phyloP scores from a whole-genome alignment of 257 asterid species.

The Hygrophila difformis region DNA sequence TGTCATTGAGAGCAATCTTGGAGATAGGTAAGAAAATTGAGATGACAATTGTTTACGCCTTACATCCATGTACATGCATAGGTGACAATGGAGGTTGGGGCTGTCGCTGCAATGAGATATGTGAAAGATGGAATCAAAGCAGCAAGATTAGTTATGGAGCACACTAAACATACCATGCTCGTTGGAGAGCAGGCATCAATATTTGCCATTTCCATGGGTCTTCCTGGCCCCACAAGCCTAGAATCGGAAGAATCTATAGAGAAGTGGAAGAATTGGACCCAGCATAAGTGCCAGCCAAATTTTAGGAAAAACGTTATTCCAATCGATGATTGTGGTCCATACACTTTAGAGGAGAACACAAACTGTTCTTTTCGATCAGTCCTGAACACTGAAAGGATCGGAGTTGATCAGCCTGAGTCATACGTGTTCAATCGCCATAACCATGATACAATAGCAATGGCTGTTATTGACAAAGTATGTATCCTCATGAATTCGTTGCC shows the following conservation, averaged over 20 bases:
- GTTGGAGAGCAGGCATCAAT: slow-evolving; percentile 89
- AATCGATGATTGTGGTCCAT: slow-evolving; percentile 72
- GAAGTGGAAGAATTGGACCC: slow-evolving; percentile 77
- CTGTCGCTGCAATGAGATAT: slow-evolving; percentile 94
- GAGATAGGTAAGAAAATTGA: slow-evolving; percentile 1
- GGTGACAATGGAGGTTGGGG: slow-evolving; percentile 99
- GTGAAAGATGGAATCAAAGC: slow-evolving; percentile 83
- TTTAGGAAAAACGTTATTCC: slow-evolving; percentile 75
- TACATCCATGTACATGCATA: slow-evolving; percentile 47
- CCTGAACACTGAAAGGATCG: slow-evolving; percentile 17
- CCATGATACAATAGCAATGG: slow-evolving; percentile 97
- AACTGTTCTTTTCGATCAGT: slow-evolving; percentile 22
- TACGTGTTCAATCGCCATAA: slow-evolving; percentile 37
- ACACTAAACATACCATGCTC: slow-evolving; percentile 83
- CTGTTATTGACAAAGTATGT: slow-evolving; percentile 79
- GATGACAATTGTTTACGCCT: slow-evolving; percentile 12
- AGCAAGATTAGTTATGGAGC: slow-evolving; percentile 77
- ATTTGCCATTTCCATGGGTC: slow-evolving; percentile 94
- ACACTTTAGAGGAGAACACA: slow-evolving; percentile 26
- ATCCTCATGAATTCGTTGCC: slow-evolving; percentile 9
- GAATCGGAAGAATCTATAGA: slow-evolving; percentile 74
- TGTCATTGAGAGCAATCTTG: slow-evolving; percentile 6
- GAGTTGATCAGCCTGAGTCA: slow-evolving; percentile 22
- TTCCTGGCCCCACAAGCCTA: slow-evolving; percentile 80
- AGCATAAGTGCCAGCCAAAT: slow-evolving; percentile 69